Base-by-base conservation (phyloP, 306 rosid species). In the Prunus mongolica region DNA sequence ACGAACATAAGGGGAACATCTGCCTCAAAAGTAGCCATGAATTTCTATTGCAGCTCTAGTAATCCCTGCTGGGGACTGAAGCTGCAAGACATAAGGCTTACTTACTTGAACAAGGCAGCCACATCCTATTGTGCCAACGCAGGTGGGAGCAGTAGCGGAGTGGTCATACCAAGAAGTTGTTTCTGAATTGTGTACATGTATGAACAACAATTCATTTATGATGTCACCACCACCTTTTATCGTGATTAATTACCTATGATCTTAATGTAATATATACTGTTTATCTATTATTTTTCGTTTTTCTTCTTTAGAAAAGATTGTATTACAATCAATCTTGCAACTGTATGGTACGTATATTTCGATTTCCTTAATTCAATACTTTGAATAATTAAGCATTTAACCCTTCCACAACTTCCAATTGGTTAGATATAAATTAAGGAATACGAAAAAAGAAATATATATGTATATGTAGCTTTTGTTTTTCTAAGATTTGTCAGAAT, bases 1-100 rank as follows among this genome's bases (percentile, higher is more conserved):
- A 78, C 75, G 30, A 74, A 88, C 20, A 84, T 88, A 84, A 69
- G 13, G 14, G 95, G 95, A 28, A 84, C 85, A 64, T 87, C 95
- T 27, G 68, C 76, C 14, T 68, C 86, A 5, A 46, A 32, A 47
- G 50, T 76, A 25, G 92, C 90, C 16, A 83, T 90, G 14, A 86
- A 82, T 34, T 82, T 90, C 62, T 75, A 80, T 62, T 90, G 92
- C 85, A 86, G 90, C 66, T 11, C 80, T 47, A 80, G 83, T 67
- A 86, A 75, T 24, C 90, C 87, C 51, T 90, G 95, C 69, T 11
- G 55, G 77, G 85, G 78, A 12, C 80, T 90, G 74, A 80, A 34
- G 67, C 56, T 87, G 20, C 57, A 76, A 50, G 86, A 86, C 70
- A 84, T 87, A 63, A 79, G 77, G 63, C 89, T 90, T 6, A 52